Base-by-base conservation (phyloP, 2,329 filamentous ascomycete genomes). In the Claviceps monticola region DNA sequence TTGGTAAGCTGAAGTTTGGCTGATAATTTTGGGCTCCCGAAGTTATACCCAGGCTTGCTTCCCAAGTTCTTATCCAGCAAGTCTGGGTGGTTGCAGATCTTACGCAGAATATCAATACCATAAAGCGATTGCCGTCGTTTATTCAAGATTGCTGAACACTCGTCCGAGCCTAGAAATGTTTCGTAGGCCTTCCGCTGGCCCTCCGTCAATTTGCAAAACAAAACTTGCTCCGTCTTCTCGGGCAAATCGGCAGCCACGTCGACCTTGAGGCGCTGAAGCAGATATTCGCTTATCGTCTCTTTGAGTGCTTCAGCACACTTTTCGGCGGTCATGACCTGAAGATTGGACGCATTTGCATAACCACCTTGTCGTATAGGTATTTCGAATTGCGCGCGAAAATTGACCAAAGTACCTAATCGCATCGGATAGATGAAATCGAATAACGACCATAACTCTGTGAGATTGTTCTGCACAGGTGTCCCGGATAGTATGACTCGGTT, bases 361-460 rank as follows among this genome's bases (percentile, higher is more conserved):
- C 93, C 93, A 46, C 94, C 94, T 50, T 90, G 80, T 54, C 84
- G 84, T 64, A 98, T 98, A 0, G 93, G 93, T 39, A 94, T 85
- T 63, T 97, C 93, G 57, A 98, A 97, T 55, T 95, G 83, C 54
- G 83, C 84, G 46, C 89, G 81, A 64, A 98, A 98, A 56, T 86
- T 88, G 53, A 96, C 86, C 13, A 97, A 74, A 0, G 88, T 96
- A 0, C 93, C 94, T 5, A 98, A 71, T 14, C 90, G 84, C 88
- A 97, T 96, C 0, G 94, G 93, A 56, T 89, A 97, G 53, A 97
- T 85, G 62, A 98, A 98, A 64, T 98, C 94, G 62, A 98, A 97
- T 0, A 98, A 71, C 0, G 91, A 97, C 91, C 93, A 98, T 0
- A 98, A 73, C 64, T 98, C 94, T 0, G 86, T 84, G 26, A 98